phyloP scores from a whole-genome alignment of 331 rosid species.

The Pyracantha coccinea region DNA sequence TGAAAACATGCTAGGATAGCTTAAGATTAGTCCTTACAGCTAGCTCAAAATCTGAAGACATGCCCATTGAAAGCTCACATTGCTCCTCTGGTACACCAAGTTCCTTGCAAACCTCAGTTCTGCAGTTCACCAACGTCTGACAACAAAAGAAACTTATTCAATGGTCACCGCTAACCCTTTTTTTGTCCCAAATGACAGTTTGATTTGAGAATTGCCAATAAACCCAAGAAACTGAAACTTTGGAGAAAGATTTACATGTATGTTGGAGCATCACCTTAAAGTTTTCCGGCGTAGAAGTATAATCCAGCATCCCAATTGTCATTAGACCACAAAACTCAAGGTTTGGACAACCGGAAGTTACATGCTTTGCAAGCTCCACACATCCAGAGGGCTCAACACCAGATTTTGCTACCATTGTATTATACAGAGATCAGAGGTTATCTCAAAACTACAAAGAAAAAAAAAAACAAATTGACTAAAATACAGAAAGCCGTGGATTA shows the following conservation, averaged over 20 bases:
- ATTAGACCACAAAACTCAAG: slow-evolving; percentile 79
- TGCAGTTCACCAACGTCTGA: slow-evolving; percentile 63
- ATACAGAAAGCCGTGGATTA: not conserved
- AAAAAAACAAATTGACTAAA: not conserved
- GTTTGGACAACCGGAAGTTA: slow-evolving; percentile 64
- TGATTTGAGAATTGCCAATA: slow-evolving; percentile 2
- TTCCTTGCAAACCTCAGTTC: slow-evolving; percentile 72
- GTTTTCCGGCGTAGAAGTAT: slow-evolving; percentile 83
- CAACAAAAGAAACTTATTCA: not conserved
- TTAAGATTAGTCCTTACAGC: slow-evolving; percentile 55
- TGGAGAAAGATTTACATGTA: slow-evolving; percentile 10
- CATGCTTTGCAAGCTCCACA: slow-evolving; percentile 81
- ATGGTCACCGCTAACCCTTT: too few species aligned
- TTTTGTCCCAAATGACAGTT: not conserved
- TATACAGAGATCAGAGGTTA: not conserved
- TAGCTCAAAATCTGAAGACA: slow-evolving; percentile 86
- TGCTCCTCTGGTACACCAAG: slow-evolving; percentile 65
- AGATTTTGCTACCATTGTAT: slow-evolving; percentile 58
- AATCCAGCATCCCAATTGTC: slow-evolving; percentile 93
- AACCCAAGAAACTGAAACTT: not conserved
- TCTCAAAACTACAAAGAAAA: not conserved
- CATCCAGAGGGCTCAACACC: slow-evolving; percentile 85
- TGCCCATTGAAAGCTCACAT: slow-evolving; percentile 93
- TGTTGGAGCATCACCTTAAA: slow-evolving; percentile 47
- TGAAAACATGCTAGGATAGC: not conserved